phyloP scores from a whole-genome alignment of 1,139 yeast species.

The Pichia sp. region DNA sequence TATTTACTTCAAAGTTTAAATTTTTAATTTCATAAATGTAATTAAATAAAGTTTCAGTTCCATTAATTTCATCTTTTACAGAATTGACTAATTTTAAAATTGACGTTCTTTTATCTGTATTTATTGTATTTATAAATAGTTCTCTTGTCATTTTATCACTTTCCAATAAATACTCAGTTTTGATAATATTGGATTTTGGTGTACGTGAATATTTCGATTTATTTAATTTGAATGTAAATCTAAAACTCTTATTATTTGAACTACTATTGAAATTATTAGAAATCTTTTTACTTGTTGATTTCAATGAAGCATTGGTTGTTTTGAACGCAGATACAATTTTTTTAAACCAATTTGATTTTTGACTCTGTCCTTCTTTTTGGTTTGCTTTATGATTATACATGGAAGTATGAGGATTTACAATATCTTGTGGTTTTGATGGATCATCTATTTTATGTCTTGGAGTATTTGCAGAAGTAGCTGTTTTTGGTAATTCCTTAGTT shows the following conservation, averaged over 20 bases:
- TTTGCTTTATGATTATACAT: background rate
- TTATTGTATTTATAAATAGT: conserved; percentile 3
- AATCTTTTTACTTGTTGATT: background rate
- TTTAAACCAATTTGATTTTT: conserved; percentile 24
- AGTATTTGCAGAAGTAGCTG: background rate
- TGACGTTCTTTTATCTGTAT: conserved; percentile 2
- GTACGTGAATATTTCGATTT: conserved; percentile 5
- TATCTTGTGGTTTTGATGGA: background rate
- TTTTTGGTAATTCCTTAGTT: background rate
- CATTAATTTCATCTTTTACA: conserved; percentile 1
- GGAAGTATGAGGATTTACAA: background rate
- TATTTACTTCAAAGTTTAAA: conserved; percentile 1
- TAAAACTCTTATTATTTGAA: background rate
- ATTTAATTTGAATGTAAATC: conserved; percentile 5
- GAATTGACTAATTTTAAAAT: background rate
- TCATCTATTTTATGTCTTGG: background rate
- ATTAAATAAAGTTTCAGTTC: background rate
- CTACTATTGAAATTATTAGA: background rate
- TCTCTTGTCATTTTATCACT: conserved; percentile 13
- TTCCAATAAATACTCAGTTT: conserved; percentile 17
- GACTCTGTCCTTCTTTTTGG: background rate
- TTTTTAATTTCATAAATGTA: conserved; percentile 7
- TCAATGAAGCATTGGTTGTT: background rate
- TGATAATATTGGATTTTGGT: background rate
- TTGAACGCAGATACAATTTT: conserved; percentile 16